Conservation (phyloP, 768 basidiomycete species). For the Tricholoma furcatifolium region DNA sequence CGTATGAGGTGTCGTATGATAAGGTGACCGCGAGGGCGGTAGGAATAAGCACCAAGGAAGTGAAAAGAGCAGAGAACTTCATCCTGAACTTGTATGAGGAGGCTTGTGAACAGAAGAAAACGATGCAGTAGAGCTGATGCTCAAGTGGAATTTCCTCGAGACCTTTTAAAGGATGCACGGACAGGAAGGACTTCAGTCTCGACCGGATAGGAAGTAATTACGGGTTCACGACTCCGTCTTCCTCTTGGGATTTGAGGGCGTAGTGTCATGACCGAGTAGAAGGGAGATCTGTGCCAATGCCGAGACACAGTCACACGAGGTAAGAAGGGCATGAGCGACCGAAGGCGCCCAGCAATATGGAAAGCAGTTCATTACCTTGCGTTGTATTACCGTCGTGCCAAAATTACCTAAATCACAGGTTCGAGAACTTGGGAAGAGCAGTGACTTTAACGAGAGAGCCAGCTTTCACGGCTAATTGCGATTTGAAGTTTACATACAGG, state of each 20-base stretch:
- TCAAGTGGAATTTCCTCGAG: background rate
- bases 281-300: no score
- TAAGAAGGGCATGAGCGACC: no score
- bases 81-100: conserved; percentile 1
- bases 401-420: no score
- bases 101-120: background rate
- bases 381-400: no score
- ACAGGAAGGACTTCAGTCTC: no score
- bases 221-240: no score
- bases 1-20: conserved; percentile 43
- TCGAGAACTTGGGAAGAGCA: background rate
- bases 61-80: conserved; percentile 14
- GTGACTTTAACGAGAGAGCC: background rate
- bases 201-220: no score
- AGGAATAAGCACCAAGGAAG: conserved; percentile 12
- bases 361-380: no score
- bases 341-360: no score
- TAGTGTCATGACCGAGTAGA: no score
- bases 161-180: background rate
- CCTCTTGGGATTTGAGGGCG: no score
- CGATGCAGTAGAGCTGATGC: background rate
- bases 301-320: no score
- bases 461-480: background rate
- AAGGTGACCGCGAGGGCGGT: conserved; percentile 11
- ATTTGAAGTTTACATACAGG: conserved; percentile 1